Percentiles rank a stretch among this genome's conserved stretches.
Evolutionary conservation across 225 moss, liverwort and hornwort genomes (phyloP).

Genomic region (Physcomitrellopsis africana): DNA sequence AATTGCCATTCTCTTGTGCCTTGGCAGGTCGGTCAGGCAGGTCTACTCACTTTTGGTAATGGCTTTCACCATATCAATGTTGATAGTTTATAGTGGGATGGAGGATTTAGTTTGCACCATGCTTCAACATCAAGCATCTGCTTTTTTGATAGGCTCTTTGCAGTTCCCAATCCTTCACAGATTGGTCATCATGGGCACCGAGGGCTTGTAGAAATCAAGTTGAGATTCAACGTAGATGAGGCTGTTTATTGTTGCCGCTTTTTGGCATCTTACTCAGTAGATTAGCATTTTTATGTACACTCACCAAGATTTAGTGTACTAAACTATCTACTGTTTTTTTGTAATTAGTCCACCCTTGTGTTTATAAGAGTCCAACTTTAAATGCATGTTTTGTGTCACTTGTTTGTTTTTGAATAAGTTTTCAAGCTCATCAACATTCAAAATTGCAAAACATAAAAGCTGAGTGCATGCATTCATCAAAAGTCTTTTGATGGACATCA

Average conservation of each 20-base stretch:
- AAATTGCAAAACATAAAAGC: no score
- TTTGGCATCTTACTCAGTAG: background rate
- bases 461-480: no score
- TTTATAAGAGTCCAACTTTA: no score
- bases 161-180: background rate
- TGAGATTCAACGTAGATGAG: background rate
- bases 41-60: slow-evolving; percentile 34
- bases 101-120: background rate
- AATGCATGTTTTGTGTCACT: no score
- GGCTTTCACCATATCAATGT: background rate
- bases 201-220: slow-evolving; percentile 9
- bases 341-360: no score
- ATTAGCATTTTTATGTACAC: background rate
- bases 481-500: no score
- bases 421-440: no score
- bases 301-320: background rate
- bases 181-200: background rate
- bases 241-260: background rate
- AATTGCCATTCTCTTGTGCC: slow-evolving; percentile 22
- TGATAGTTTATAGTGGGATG: background rate
- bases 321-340: background rate
- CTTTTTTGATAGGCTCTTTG: background rate
- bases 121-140: slow-evolving; percentile 9
- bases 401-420: no score
- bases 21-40: slow-evolving; percentile 51